A percentile compares a stretch with the other conserved stretches of the same genome.
phyloP scores from a whole-genome alignment of 179 eudicot genomes.

The Camellia oleifera region DNA sequence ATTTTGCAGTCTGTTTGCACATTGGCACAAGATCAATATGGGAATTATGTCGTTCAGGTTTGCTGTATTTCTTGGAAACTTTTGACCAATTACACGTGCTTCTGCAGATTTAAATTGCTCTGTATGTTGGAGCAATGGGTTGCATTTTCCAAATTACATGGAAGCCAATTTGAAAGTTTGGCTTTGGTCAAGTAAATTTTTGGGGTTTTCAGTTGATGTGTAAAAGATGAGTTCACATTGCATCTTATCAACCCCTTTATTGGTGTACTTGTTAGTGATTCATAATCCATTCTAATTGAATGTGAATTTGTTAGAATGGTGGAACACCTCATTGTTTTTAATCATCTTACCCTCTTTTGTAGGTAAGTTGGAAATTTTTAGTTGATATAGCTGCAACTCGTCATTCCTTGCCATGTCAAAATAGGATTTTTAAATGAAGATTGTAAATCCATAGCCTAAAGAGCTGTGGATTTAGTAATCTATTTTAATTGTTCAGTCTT shows the following conservation, averaged over 20 bases:
- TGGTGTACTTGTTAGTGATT: neutral
- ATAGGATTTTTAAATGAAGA: neutral
- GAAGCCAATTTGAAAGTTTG: neutral
- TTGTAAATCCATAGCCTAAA: neutral
- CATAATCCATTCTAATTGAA: neutral
- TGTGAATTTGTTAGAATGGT: neutral
- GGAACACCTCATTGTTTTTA: neutral
- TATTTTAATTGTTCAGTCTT: neutral
- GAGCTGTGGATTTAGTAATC: neutral
- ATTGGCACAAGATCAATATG: slow-evolving; percentile 78
- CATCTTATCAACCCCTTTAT: slow-evolving; percentile 3
- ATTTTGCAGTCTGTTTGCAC: slow-evolving; percentile 50
- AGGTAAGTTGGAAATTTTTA: neutral
- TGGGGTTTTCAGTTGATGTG: neutral
- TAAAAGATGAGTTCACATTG: neutral
- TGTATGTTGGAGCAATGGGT: neutral
- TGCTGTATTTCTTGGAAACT: slow-evolving; percentile 14
- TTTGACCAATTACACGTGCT: neutral
- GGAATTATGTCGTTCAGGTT: slow-evolving; percentile 82
- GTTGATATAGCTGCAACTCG: neutral
- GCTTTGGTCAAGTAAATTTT: neutral
- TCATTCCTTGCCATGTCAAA: slow-evolving; percentile 6
- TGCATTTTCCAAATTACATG: neutral
- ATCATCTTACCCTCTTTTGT: neutral
- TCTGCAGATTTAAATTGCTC: neutral